Percentiles rank a stretch among this genome's conserved stretches.
These are phyloP conservation scores for Trichophyton mentagrophytes DNA, from an alignment of 2,329 filamentous ascomycete species.

Conservation along the genomic window DNA sequence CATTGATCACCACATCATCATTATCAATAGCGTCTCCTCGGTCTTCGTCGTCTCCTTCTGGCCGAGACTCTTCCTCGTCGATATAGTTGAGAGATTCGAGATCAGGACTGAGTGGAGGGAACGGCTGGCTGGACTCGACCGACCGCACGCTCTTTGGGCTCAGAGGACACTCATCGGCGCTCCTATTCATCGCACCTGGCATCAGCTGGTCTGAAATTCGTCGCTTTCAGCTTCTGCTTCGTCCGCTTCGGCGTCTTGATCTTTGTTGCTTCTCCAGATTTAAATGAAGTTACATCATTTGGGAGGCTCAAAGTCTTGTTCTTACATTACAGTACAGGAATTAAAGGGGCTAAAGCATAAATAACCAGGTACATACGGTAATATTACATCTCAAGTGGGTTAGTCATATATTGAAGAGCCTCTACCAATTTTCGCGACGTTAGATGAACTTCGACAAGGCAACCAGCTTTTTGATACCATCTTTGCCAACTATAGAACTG, in stretches of 20 bases:
- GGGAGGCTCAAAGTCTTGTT: neutral
- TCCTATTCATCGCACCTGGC: neutral
- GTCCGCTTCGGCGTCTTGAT: neutral
- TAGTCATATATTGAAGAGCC: neutral
- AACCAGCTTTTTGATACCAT: neutral
- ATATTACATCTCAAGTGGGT: neutral
- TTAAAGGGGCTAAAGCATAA: neutral
- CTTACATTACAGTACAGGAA: neutral
- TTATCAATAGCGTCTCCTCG: conserved; percentile 18
- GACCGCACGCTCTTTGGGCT: conserved; percentile 2
- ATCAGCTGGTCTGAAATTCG: neutral
- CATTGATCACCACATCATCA: neutral
- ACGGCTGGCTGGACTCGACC: conserved; percentile 8
- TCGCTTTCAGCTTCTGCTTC: neutral
- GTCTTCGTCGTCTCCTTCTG: conserved; percentile 14
- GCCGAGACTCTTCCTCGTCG: neutral
- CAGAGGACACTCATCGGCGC: neutral
- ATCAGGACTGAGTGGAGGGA: conserved; percentile 10
- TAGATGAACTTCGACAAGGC: neutral
- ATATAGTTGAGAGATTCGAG: neutral
- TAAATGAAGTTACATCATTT: neutral
- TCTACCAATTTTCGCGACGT: neutral
- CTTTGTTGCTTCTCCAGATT: neutral
- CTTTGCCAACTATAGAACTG: neutral
- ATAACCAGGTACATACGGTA: neutral